Percentiles rank a stretch among this genome's conserved stretches.
Evolutionary conservation across 164 flowering plant genomes (phyloP).

Genomic region (Aristolochia californica): DNA sequence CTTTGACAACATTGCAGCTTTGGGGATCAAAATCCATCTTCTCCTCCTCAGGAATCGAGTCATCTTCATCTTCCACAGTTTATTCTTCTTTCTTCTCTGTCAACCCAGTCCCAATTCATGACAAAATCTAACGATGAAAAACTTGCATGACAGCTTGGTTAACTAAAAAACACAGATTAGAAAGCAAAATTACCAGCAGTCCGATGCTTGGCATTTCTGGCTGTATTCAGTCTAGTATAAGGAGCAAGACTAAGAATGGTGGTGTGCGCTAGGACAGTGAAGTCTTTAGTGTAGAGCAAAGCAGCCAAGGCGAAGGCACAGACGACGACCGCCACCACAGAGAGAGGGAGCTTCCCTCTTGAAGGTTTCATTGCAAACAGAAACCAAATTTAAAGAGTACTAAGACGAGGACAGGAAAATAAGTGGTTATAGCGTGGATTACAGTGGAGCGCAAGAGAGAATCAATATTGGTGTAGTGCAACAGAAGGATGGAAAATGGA

Average conservation of each 20-base stretch:
- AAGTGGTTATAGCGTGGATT: neutral
- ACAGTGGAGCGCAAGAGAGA: neutral
- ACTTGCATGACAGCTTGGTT: no score
- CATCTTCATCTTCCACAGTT: constrained; percentile 7
- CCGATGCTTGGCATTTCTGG: constrained; percentile 2
- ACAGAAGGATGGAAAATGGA: constrained; percentile 17
- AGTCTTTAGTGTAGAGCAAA: constrained; percentile 51
- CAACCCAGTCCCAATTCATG: neutral
- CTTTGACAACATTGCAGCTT: constrained; percentile 46
- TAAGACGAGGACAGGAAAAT: neutral
- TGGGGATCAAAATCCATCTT: constrained; percentile 58
- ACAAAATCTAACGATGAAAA: no score
- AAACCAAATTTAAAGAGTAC: neutral
- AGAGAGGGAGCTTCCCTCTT: constrained; percentile 44
- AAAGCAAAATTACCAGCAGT: no score
- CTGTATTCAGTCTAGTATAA: constrained; percentile 27
- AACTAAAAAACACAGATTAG: no score
- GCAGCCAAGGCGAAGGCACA: constrained; percentile 39
- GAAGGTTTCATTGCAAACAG: constrained; percentile 14
- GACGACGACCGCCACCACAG: constrained; percentile 28
- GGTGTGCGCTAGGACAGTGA: constrained; percentile 31
- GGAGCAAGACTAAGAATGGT: constrained; percentile 30
- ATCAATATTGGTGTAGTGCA: constrained; percentile 3
- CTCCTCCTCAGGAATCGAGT: constrained; percentile 29
- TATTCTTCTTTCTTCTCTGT: constrained; percentile 2